Conservation (phyloP, 495 filamentous ascomycete genomes). For the Neurospora discreta region DNA sequence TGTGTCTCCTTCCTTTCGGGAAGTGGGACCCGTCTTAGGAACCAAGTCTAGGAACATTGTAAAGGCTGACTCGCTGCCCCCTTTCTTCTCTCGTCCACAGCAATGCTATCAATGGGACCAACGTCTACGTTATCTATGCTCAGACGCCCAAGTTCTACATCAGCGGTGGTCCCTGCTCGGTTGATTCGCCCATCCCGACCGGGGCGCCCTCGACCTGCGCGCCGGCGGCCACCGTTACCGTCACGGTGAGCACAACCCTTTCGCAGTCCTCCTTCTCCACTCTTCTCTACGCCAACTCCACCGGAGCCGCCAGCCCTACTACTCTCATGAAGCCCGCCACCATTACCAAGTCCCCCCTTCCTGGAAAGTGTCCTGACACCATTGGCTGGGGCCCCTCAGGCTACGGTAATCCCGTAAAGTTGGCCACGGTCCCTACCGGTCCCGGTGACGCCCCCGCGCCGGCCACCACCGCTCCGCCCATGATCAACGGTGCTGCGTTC, state of each 20-base stretch:
- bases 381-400: conserved; percentile 18
- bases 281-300: conserved; percentile 2
- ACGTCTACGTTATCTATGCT: conserved; percentile 38
- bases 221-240: conserved; percentile 18
- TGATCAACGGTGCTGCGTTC: background rate
- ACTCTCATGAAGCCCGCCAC: background rate
- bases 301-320: conserved; percentile 2
- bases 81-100: conserved; percentile 2
- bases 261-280: conserved; percentile 1
- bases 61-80: background rate
- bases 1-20: background rate
- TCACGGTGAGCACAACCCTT: conserved; percentile 20
- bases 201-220: conserved; percentile 8
- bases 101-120: conserved; percentile 40
- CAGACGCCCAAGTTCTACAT: conserved; percentile 33
- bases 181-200: conserved; percentile 1
- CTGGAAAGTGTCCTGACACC: conserved; percentile 18
- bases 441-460: conserved; percentile 1
- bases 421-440: conserved; percentile 7
- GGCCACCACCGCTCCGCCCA: conserved; percentile 3
- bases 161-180: conserved; percentile 12
- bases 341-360: background rate
- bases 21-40: background rate
- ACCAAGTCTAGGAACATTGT: background rate
- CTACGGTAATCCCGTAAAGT: conserved; percentile 14